A percentile compares a stretch with the other conserved stretches of the same genome.
Conservation (phyloP, 2,329 filamentous ascomycete genomes). For the Coniochaeta hoffmannii region DNA sequence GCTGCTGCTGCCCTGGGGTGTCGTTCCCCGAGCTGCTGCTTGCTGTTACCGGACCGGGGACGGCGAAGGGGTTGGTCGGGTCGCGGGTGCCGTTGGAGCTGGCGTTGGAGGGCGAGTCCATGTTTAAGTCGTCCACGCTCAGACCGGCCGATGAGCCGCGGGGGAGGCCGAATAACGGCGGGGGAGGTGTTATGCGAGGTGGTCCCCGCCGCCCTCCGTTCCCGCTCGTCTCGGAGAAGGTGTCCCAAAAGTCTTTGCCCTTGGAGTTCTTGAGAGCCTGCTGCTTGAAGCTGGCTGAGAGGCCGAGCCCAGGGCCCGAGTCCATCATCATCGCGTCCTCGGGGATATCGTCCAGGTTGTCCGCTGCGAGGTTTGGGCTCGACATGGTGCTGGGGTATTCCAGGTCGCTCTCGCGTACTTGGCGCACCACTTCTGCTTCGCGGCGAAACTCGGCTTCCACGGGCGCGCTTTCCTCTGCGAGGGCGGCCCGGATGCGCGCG, state of each 20-base stretch:
- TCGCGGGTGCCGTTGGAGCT: conserved; percentile 13
- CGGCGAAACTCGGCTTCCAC: conserved; percentile 82
- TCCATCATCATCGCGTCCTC: conserved; percentile 64
- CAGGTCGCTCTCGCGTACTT: conserved; percentile 84
- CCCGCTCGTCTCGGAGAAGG: conserved; percentile 60
- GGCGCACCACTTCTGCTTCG: conserved; percentile 91
- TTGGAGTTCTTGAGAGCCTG: conserved; percentile 66
- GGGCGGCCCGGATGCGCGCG: conserved; percentile 80
- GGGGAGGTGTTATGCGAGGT: conserved; percentile 42
- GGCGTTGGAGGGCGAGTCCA: conserved; percentile 55
- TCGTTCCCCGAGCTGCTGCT: conserved; percentile 26
- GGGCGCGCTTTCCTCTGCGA: conserved; percentile 81
- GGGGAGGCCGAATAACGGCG: conserved; percentile 56
- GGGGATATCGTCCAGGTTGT: conserved; percentile 59
- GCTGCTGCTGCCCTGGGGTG: conserved; percentile 20
- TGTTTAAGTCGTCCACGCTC: conserved; percentile 61
- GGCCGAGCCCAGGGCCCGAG: conserved; percentile 28
- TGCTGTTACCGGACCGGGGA: conserved; percentile 18
- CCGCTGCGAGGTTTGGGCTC: conserved; percentile 59
- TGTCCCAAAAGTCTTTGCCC: conserved; percentile 69
- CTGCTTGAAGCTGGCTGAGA: conserved; percentile 66
- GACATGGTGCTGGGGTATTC: conserved; percentile 56
- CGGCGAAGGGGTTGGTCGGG: conserved; percentile 17
- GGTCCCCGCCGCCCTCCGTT: conserved; percentile 21
- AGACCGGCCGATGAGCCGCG: conserved; percentile 51